A percentile compares a stretch with the other conserved stretches of the same genome.
Evolutionary conservation across 2,329 filamentous ascomycete species (phyloP).

Genomic region (Cercospora sesami): DNA sequence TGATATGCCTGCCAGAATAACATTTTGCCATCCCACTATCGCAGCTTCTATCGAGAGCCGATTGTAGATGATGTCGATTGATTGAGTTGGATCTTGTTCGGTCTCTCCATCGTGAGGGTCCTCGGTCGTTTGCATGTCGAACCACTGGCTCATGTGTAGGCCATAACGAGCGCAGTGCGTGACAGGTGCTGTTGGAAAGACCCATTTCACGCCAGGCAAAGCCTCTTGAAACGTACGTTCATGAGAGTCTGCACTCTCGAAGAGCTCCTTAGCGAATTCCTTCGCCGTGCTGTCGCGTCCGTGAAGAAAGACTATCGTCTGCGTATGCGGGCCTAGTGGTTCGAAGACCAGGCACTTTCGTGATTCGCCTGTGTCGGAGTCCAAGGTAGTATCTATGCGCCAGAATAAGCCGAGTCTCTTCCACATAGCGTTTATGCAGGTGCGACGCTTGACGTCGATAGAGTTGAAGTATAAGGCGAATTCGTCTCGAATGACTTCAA

Average conservation of each 20-base stretch:
- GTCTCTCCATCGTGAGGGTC: slow-evolving; percentile 32
- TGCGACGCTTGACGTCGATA: slow-evolving; percentile 9
- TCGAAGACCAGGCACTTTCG: slow-evolving; percentile 6
- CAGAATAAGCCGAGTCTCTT: slow-evolving; percentile 10
- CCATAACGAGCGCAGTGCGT: slow-evolving; percentile 32
- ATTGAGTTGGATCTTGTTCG: slow-evolving; percentile 17
- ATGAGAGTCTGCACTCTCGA: slow-evolving; percentile 39
- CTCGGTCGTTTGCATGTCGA: slow-evolving; percentile 40
- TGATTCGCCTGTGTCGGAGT: not conserved
- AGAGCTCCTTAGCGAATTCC: slow-evolving; percentile 46
- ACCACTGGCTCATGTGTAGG: slow-evolving; percentile 42
- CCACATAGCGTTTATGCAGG: slow-evolving; percentile 10
- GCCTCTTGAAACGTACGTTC: slow-evolving; percentile 35
- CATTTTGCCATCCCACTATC: slow-evolving; percentile 23
- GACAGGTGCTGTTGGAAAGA: slow-evolving; percentile 37
- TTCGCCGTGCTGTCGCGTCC: slow-evolving; percentile 45
- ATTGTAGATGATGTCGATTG: slow-evolving; percentile 18
- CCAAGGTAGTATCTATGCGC: not conserved
- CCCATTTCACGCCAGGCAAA: slow-evolving; percentile 41
- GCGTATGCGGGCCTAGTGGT: slow-evolving; percentile 39
- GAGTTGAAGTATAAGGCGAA: slow-evolving; percentile 6
- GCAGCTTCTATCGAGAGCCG: slow-evolving; percentile 22
- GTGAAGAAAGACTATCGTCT: slow-evolving; percentile 52
- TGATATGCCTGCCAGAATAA: slow-evolving; percentile 30
- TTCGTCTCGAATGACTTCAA: slow-evolving; percentile 4